Percentiles rank a stretch among this genome's conserved stretches.
Evolutionary conservation across 192 early-diverging fungal species (phyloP).

Genomic region (Rhizoclosmatium sp.): DNA sequence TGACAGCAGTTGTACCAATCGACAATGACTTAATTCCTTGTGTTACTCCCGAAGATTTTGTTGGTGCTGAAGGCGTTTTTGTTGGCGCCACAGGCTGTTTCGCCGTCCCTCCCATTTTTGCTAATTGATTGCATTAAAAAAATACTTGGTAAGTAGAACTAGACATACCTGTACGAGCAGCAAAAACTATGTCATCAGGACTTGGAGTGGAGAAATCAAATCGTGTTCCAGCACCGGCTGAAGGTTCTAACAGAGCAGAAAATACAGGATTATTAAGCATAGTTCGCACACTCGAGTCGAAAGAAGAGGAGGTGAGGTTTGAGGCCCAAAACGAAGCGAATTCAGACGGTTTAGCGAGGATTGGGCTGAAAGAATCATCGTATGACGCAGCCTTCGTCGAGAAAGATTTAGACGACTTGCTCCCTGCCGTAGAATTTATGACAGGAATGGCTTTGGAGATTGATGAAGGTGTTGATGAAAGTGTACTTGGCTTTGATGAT

Average conservation of each 20-base stretch:
- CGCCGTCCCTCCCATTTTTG: constrained; percentile 20
- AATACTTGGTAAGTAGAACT: constrained; percentile 46
- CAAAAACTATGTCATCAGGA: constrained; percentile 80
- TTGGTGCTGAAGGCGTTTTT: background rate
- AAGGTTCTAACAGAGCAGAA: constrained; percentile 30
- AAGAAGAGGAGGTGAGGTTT: background rate
- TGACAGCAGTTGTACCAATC: background rate
- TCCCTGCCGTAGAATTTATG: too few relatives aligned
- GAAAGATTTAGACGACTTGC: background rate
- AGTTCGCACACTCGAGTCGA: background rate
- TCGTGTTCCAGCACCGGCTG: background rate
- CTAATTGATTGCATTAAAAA: constrained; percentile 49
- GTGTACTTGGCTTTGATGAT: background rate
- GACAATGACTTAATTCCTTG: constrained; percentile 30
- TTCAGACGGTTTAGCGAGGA: constrained; percentile 11
- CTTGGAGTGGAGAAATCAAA: constrained; percentile 84
- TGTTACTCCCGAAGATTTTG: constrained; percentile 6
- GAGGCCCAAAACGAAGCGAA: constrained; percentile 14
- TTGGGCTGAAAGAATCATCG: background rate
- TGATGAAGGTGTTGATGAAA: background rate
- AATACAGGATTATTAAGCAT: constrained; percentile 23
- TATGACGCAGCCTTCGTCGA: background rate
- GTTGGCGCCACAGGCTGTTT: background rate
- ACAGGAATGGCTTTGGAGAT: background rate
- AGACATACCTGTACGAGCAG: constrained; percentile 57